Conservation (phyloP, 352 stramenopile genomes). For the Achlya hypogyna region DNA sequence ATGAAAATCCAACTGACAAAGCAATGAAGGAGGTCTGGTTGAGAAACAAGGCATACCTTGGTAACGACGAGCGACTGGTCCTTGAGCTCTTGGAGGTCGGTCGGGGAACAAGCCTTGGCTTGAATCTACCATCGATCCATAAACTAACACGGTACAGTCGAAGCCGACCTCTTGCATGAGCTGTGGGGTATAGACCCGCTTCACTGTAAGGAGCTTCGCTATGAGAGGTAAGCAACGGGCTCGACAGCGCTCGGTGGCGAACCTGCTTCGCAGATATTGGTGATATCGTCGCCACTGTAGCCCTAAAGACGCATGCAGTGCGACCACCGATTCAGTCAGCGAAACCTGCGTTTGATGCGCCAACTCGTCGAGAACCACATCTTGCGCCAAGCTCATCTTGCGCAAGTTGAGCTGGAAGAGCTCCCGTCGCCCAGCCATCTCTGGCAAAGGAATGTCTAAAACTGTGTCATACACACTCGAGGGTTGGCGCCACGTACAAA, state of each 20-base stretch:
- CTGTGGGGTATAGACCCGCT: constrained; percentile 62
- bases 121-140: constrained; percentile 32
- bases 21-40: not conserved
- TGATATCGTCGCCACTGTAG: constrained; percentile 85
- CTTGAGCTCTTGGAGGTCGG: constrained; percentile 36
- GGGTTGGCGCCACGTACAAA: constrained; percentile 55
- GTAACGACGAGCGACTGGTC: constrained; percentile 52
- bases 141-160: not conserved
- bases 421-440: not conserved
- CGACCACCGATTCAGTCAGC: not conserved
- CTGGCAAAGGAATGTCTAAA: constrained; percentile 21
- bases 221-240: not conserved
- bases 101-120: constrained; percentile 14
- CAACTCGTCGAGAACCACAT: constrained; percentile 51
- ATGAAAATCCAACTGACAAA: constrained; percentile 36
- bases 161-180: constrained; percentile 42
- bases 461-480: constrained; percentile 16
- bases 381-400: constrained; percentile 30
- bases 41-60: constrained; percentile 27
- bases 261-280: constrained; percentile 48
- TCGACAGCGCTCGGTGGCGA: too few species aligned
- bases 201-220: constrained; percentile 76
- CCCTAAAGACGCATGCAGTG: constrained; percentile 23
- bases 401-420: constrained; percentile 33
- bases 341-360: constrained; percentile 44